phyloP scores from a whole-genome alignment of 148 eudicot genomes.

The Rheum nobile region DNA sequence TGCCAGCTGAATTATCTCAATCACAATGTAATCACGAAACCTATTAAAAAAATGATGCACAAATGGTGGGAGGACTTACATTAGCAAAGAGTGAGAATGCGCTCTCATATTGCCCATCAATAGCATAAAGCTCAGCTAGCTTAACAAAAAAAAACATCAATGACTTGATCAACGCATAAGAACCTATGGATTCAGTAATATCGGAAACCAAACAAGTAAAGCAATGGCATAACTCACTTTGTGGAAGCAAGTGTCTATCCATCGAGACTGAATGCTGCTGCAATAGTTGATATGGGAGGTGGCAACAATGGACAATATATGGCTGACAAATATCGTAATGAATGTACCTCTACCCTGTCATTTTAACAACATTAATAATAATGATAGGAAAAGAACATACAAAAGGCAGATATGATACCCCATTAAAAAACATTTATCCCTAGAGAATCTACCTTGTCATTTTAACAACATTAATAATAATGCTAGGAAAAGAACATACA shows the following conservation, averaged over 20 bases:
- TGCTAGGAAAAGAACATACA: no score
- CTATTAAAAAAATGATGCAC: neutral
- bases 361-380: constrained; percentile 4
- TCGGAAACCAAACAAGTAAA: neutral
- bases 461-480: no score
- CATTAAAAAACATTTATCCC: no score
- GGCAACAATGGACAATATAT: constrained; percentile 79
- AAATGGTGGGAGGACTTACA: constrained; percentile 35
- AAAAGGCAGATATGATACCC: no score
- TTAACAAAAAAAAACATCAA: constrained; percentile 9
- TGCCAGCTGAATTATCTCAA: neutral
- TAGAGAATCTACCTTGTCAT: no score
- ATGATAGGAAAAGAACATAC: neutral
- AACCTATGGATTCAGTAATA: neutral
- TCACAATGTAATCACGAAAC: neutral
- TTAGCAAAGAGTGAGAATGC: constrained; percentile 89
- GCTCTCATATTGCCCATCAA: constrained; percentile 74
- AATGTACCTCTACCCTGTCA: constrained; percentile 79
- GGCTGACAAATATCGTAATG: constrained; percentile 70
- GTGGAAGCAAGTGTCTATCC: constrained; percentile 90
- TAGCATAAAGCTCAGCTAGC: constrained; percentile 83
- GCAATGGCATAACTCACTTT: constrained; percentile 37
- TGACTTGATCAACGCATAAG: neutral
- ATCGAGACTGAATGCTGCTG: constrained; percentile 91
- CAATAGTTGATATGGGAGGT: constrained; percentile 92